These are phyloP conservation scores for Funneliformis geosporum DNA, from an alignment of 192 early-diverging fungal genomes.

Conservation along the genomic window DNA sequence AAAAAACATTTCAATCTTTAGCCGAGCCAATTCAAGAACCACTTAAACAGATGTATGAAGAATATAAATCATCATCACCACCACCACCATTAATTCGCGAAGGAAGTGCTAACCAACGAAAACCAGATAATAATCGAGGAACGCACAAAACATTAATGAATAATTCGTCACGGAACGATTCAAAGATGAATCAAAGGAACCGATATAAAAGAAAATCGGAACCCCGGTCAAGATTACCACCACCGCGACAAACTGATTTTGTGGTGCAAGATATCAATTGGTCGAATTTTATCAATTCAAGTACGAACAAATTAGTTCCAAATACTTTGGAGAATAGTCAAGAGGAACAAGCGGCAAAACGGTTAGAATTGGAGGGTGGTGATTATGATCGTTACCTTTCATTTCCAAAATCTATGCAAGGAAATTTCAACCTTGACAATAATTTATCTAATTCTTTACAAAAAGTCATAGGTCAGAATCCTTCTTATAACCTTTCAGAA, in stretches of 20 bases:
- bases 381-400: slow-evolving; percentile 5
- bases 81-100: not conserved
- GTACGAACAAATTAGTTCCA: not conserved
- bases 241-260: not conserved
- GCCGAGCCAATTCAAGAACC: not conserved
- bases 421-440: not conserved
- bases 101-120: not conserved
- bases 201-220: not conserved
- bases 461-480: not conserved
- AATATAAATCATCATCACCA: not conserved
- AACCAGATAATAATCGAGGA: not conserved
- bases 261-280: slow-evolving; percentile 5
- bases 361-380: not conserved
- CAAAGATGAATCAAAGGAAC: not conserved
- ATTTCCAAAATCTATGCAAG: not conserved
- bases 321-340: not conserved
- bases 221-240: not conserved
- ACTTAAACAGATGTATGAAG: not conserved
- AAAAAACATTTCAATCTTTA: not conserved
- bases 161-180: not conserved
- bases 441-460: not conserved
- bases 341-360: not conserved
- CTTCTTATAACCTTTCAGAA: not conserved
- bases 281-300: not conserved
- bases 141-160: not conserved